phyloP scores from a whole-genome alignment of 2,329 filamentous ascomycete species.

The Fusarium goolgardi region DNA sequence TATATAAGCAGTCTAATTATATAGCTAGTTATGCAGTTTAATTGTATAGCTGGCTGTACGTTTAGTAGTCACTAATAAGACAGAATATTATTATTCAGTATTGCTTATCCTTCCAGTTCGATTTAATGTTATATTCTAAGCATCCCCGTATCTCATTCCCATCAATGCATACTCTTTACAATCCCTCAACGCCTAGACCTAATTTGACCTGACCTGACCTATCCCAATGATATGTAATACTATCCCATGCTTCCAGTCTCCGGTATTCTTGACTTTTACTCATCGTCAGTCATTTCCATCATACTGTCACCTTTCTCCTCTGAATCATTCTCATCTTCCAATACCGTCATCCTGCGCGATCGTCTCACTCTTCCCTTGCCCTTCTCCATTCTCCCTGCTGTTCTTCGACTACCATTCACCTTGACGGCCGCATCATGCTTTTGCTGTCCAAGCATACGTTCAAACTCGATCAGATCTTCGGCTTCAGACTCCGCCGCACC shows the following conservation, averaged over 20 bases:
- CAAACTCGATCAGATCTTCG: conserved; percentile 62
- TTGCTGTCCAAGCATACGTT: conserved; percentile 62
- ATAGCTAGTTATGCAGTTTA: too few species aligned
- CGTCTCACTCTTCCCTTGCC: conserved; percentile 59
- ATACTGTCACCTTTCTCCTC: conserved; percentile 59
- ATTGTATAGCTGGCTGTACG: too few species aligned
- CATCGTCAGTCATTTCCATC: conserved; percentile 69
- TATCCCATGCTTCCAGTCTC: conserved; percentile 10
- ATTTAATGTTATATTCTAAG: not conserved
- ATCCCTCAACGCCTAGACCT: conserved; percentile 30
- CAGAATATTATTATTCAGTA: not conserved
- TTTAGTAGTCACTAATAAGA: too few species aligned
- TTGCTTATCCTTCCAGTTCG: not conserved
- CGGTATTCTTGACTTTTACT: conserved; percentile 42
- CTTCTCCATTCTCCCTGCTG: conserved; percentile 51
- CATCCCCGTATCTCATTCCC: not conserved
- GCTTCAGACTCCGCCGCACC: conserved; percentile 60
- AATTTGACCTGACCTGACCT: not conserved
- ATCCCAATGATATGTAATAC: conserved; percentile 26
- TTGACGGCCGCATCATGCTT: conserved; percentile 58
- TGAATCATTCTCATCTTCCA: conserved; percentile 52
- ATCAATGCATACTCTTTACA: conserved; percentile 13
- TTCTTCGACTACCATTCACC: conserved; percentile 49
- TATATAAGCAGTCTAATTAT: too few species aligned
- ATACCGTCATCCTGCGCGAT: conserved; percentile 48